These are phyloP conservation scores for Pisolithus albus DNA, from an alignment of 768 basidiomycete genomes.

Conservation along the genomic window DNA sequence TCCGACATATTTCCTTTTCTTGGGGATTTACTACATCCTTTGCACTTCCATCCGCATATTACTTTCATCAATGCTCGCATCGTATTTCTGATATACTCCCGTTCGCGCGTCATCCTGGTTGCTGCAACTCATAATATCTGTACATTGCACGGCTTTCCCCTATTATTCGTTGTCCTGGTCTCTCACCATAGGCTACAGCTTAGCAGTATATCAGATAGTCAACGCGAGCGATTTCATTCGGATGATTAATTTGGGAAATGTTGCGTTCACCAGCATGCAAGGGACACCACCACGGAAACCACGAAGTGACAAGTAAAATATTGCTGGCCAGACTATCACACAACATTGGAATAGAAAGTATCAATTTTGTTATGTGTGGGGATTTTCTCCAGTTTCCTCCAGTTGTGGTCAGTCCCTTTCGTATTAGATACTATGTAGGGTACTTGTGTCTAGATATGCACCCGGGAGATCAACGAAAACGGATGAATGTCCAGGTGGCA, in stretches of 20 bases:
- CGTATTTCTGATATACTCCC: conserved; percentile 14
- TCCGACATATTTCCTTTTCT: conserved; percentile 8
- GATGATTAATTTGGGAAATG: conserved; percentile 7
- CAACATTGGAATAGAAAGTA: too few species aligned
- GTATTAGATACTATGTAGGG: too few species aligned
- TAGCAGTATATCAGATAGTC: conserved; percentile 16
- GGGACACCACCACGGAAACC: too few species aligned
- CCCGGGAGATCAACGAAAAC: too few species aligned
- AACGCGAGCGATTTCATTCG: conserved; percentile 13
- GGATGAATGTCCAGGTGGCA: too few species aligned
- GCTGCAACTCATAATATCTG: conserved; percentile 22
- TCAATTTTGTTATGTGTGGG: too few species aligned
- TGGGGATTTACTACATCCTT: conserved; percentile 10
- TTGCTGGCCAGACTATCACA: too few species aligned
- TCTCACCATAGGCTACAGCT: conserved; percentile 19
- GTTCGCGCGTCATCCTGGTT: conserved; percentile 21
- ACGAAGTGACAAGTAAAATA: too few species aligned
- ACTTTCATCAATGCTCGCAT: conserved; percentile 10
- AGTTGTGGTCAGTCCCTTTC: too few species aligned
- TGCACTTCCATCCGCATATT: not conserved
- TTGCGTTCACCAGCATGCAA: too few species aligned
- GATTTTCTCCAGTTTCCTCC: too few species aligned
- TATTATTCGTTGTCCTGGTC: conserved; percentile 14
- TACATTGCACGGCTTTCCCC: conserved; percentile 15
- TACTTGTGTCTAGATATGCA: too few species aligned